Evolutionary conservation across 768 basidiomycete genomes (phyloP).

Genomic region (Termitomyces sp.): DNA sequence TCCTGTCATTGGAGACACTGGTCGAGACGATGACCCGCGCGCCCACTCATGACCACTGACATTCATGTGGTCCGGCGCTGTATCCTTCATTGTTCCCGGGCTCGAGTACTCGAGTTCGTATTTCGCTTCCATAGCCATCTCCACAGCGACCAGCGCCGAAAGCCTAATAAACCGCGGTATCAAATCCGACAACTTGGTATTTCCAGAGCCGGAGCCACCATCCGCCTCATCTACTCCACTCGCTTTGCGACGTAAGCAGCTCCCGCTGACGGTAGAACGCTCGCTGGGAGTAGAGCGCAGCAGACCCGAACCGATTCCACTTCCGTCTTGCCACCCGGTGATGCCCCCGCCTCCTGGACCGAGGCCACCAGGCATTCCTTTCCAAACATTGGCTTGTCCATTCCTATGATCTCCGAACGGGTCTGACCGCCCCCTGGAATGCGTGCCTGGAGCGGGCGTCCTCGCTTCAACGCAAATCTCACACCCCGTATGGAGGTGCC

Average conservation of each 20-base stretch:
- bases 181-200: slow-evolving; percentile 60
- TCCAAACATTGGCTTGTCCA: slow-evolving; percentile 22
- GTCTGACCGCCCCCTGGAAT: slow-evolving; percentile 18
- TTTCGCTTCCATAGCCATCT: slow-evolving; percentile 66
- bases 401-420: slow-evolving; percentile 13
- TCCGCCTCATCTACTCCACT: slow-evolving; percentile 11
- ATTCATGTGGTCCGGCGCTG: slow-evolving; percentile 17
- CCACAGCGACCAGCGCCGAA: slow-evolving; percentile 72
- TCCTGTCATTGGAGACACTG: slow-evolving; percentile 11
- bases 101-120: slow-evolving; percentile 42
- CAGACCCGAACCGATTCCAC: slow-evolving; percentile 68
- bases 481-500: slow-evolving; percentile 69
- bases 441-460: slow-evolving; percentile 22
- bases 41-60: slow-evolving; percentile 13
- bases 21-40: slow-evolving; percentile 8
- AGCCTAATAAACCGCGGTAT: slow-evolving; percentile 70
- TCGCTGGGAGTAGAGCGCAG: slow-evolving; percentile 49
- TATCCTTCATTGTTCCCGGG: slow-evolving; percentile 21
- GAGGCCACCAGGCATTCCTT: slow-evolving; percentile 25
- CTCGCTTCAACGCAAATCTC: slow-evolving; percentile 73
- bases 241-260: slow-evolving; percentile 48
- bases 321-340: slow-evolving; percentile 71
- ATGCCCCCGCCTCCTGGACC: slow-evolving; percentile 43
- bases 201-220: slow-evolving; percentile 34
- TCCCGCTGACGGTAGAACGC: slow-evolving; percentile 52